These are phyloP conservation scores for Candolleomyces aberdarensis DNA, from an alignment of 768 basidiomycete genomes.

Conservation along the genomic window DNA sequence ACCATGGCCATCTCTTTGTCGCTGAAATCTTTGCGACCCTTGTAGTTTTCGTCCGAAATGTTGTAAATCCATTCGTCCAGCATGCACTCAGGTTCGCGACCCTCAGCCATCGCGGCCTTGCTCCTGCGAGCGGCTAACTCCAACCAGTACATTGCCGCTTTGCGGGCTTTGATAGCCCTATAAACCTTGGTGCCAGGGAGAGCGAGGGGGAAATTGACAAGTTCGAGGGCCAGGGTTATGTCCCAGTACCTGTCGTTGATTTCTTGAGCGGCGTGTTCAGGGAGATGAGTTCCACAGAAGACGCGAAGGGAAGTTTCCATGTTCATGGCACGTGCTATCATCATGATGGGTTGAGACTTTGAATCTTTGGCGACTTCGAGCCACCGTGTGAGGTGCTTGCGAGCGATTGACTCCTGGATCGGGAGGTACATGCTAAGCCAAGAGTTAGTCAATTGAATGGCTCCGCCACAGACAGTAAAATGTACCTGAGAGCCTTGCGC, in stretches of 20 bases:
- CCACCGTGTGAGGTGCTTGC: constrained; percentile 76
- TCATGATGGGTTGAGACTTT: constrained; percentile 69
- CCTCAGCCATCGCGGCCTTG: constrained; percentile 79
- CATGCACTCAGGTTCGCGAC: constrained; percentile 82
- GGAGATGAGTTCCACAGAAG: constrained; percentile 91
- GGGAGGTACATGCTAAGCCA: constrained; percentile 78
- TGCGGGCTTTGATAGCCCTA: constrained; percentile 88
- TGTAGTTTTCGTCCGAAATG: constrained; percentile 62
- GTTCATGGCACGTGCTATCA: constrained; percentile 88
- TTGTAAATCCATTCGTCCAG: constrained; percentile 88
- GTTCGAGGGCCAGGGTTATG: constrained; percentile 92
- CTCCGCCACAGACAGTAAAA: constrained; percentile 11
- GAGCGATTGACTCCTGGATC: constrained; percentile 81
- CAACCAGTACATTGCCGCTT: constrained; percentile 78
- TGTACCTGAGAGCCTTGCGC: constrained; percentile 85
- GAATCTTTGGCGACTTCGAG: constrained; percentile 52
- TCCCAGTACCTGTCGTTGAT: constrained; percentile 95
- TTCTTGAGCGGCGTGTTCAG: constrained; percentile 70
- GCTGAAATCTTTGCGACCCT: constrained; percentile 83
- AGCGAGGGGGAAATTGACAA: constrained; percentile 97
- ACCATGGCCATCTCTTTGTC: constrained; percentile 98
- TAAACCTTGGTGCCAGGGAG: constrained; percentile 96
- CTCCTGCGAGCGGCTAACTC: constrained; percentile 73
- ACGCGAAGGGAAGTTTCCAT: constrained; percentile 97
- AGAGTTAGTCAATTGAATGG: constrained; percentile 4